Conservation (phyloP, 176 grass and related monocot species). For the Alloteropsis semialata region DNA sequence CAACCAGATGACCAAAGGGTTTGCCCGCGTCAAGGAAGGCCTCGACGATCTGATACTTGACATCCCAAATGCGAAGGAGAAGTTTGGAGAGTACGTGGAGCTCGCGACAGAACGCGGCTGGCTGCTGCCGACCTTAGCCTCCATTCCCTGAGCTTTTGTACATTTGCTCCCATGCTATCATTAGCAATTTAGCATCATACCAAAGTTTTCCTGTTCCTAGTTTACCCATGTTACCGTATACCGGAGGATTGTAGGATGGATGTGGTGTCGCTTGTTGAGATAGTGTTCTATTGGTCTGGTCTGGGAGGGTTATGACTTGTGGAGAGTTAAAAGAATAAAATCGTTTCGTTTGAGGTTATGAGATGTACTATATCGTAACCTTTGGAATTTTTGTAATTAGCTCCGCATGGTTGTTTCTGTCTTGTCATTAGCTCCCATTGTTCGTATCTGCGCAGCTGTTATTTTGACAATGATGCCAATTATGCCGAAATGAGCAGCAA, state of each 20-base stretch:
- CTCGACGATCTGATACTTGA: constrained; percentile 75
- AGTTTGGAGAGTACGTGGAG: constrained; percentile 57
- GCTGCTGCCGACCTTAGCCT: constrained; percentile 49
- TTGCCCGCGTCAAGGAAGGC: constrained; percentile 63
- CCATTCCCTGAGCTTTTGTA: constrained; percentile 41
- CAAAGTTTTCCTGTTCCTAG: constrained; percentile 40
- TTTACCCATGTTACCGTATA: constrained; percentile 34
- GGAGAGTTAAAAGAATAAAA: constrained; percentile 37
- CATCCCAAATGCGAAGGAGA: constrained; percentile 65
- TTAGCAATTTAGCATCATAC: constrained; percentile 45
- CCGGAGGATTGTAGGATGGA: constrained; percentile 41
- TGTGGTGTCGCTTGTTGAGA: constrained; percentile 27
- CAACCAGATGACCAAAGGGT: constrained; percentile 83
- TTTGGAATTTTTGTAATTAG: constrained; percentile 31
- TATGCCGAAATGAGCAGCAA: no score
- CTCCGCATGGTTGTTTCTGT: neutral
- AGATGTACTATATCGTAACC: neutral
- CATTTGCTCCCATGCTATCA: constrained; percentile 43
- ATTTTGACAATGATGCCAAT: neutral
- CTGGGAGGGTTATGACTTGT: constrained; percentile 26
- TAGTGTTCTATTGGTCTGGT: constrained; percentile 35
- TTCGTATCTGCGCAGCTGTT: neutral
- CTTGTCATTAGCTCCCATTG: no score
- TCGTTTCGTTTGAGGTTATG: constrained; percentile 30
- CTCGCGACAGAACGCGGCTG: constrained; percentile 47